These are phyloP conservation scores for Claviceps spartinae DNA, from an alignment of 2,329 filamentous ascomycete genomes.

Conservation along the genomic window DNA sequence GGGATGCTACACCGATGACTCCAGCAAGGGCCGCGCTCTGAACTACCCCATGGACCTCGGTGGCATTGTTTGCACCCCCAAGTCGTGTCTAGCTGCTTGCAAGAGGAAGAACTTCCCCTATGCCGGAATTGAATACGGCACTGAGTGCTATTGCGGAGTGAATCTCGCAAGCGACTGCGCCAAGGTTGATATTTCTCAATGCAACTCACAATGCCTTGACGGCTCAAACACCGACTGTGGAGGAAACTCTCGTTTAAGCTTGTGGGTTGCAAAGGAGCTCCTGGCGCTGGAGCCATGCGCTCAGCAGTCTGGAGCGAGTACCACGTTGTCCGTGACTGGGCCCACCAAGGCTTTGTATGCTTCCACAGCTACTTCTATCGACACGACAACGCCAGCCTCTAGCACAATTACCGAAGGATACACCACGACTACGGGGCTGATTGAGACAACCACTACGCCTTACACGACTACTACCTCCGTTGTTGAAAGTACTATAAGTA, in stretches of 20 bases:
- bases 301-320: constrained; percentile 15
- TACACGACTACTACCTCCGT: too few relatives aligned
- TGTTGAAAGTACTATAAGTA: too few relatives aligned
- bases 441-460: too few relatives aligned
- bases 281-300: constrained; percentile 37
- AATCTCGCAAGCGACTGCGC: constrained; percentile 35
- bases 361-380: constrained; percentile 5
- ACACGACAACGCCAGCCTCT: background rate
- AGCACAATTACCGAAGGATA: too few relatives aligned
- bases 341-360: background rate
- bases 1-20: constrained; percentile 46
- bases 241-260: constrained; percentile 26
- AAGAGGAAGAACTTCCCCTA: constrained; percentile 30
- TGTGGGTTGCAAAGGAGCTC: constrained; percentile 35
- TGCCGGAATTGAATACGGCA: constrained; percentile 31
- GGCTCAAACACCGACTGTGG: constrained; percentile 29
- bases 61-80: constrained; percentile 25
- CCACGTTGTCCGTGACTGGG: constrained; percentile 12
- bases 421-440: too few relatives aligned
- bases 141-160: constrained; percentile 37
- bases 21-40: constrained; percentile 28
- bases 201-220: constrained; percentile 39
- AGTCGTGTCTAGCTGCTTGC: constrained; percentile 30
- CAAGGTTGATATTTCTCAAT: constrained; percentile 24
- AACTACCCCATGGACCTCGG: constrained; percentile 28